Percentiles rank a stretch among this genome's conserved stretches.
phyloP scores from a whole-genome alignment of 2,329 filamentous ascomycete species.

The Cadophora luteo-olivacea region DNA sequence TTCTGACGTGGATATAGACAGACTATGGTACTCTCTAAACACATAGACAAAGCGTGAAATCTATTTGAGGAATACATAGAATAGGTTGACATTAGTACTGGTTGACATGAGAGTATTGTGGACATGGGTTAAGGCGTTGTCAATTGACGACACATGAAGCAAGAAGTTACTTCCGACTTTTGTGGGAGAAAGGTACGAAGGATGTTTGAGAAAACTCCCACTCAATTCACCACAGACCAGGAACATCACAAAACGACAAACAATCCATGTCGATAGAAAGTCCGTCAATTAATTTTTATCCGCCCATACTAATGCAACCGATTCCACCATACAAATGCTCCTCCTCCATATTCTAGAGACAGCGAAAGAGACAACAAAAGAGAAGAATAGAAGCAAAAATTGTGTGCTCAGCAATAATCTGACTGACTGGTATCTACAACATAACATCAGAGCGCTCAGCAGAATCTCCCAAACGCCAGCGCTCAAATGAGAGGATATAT shows the following conservation, averaged over 20 bases:
- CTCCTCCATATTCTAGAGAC: conserved; percentile 13
- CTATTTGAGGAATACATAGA: no score
- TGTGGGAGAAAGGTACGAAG: background rate
- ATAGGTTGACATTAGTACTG: no score
- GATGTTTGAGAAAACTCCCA: background rate
- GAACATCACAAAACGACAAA: background rate
- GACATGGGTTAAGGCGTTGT: background rate
- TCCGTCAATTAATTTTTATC: conserved; percentile 1
- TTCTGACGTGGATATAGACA: background rate
- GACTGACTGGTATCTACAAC: conserved; percentile 31
- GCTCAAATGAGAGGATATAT: conserved; percentile 36
- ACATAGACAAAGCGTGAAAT: background rate
- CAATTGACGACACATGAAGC: background rate
- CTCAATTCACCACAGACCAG: background rate
- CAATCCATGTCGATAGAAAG: background rate
- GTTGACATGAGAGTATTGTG: no score
- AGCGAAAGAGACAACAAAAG: conserved; percentile 1
- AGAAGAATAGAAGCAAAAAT: conserved; percentile 18
- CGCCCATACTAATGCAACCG: conserved; percentile 10
- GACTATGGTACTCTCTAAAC: background rate
- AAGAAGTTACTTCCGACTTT: background rate
- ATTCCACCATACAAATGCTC: conserved; percentile 28
- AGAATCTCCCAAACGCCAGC: conserved; percentile 38
- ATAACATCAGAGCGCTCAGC: conserved; percentile 20
- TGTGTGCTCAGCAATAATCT: conserved; percentile 22